Base-by-base conservation (phyloP, 2,329 filamentous ascomycete species). In the Sporothrix pallida region DNA sequence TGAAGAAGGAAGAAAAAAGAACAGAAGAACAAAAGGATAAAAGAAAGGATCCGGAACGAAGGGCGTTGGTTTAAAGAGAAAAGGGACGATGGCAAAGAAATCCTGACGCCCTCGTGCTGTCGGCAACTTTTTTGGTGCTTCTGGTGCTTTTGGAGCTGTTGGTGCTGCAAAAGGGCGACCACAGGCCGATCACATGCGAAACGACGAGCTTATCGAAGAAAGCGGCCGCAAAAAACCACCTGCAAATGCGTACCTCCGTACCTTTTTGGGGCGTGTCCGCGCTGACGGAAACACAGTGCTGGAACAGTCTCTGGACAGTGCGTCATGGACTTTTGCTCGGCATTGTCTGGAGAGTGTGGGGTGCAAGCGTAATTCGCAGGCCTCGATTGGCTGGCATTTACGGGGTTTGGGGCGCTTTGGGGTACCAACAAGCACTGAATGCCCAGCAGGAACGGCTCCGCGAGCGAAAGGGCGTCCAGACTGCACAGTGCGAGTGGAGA, bases 291-390 rank as follows among this genome's bases (percentile, higher is more conserved):
- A 48, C 63, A 70, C 73, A 20, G 73, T 72, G n/a, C n/a, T 8
- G 12, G 17, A 2, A 37, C 31, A 13, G 4, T 70, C 65, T 50
- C 50, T 63, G 58, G 37, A 37, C 62, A 23, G 31, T 20, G 23
- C 17, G 20, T 42, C n/a, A 7, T 48, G 6, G 4, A 17, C n/a
- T 15, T 20, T 26, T 50, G 42, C 54, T 63, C 54, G 63, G 63
- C 70, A 54, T 60, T 37, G 37, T 67, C 52, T 48, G 54, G 63
- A 69, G 56, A 48, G 17, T 65, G 63, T 70, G 70, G 62, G 70
- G 70, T 31, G 44, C 26, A 48, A 69, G 68, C 46, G 72, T 73
- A 75, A 75, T 75, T 74, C 70, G 70, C 72, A 23, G 15, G 44
- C 56, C n/a, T 10, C 60, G 6, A 75, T 75, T 75, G 74, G 74